Base-by-base conservation (phyloP, 352 stramenopile genomes). In the Phytophthora litchii region DNA sequence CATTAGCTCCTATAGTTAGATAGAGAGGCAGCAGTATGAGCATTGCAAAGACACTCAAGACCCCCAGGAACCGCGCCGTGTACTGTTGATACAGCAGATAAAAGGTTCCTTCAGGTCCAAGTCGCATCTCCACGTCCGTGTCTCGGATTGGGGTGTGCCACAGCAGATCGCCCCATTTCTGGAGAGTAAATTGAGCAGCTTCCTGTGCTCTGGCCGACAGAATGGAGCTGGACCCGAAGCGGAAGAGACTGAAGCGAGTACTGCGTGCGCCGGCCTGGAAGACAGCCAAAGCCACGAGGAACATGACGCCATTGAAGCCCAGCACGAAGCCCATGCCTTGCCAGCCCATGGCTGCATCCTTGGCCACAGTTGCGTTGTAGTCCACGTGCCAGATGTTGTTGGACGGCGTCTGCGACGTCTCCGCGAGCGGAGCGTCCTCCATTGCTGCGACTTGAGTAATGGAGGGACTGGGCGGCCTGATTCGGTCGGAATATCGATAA, bases 61-160 rank as follows among this genome's bases (percentile, higher is more conserved):
- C 76, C 2, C 74, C 69, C 34, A 95, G 59, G 13, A 93, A 72
- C 29, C 76, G 76, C 38, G 76, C 72, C 14, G 81, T 79, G 74
- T 95, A 95, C 40, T 90, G 65, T 57, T 93, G 80, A 56, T 90
- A 95, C 21, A 92, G 68, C 53, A 95, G 58, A 58, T 95, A 95
- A 63, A 93, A 95, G 5, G 86, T 88, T 36, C 80, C 81, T 54
- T 95, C 86, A 19, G 85, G 83, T 0, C 86, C 86, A 12, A 95
- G 70, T 38, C 66, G 59, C 21, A 51, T 61, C 70, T 93, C 83
- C 17, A 93, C 67, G 34, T 80, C 71, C 36, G 83, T 84, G 70
- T 76, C 72, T 32, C 83, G 62, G 51, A 93, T 88, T 11, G 83
- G 83, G 40, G 83, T 91, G 60, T 60, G 65, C 79, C 79, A 93